These are phyloP conservation scores for Pleurotus platypus DNA, from an alignment of 768 basidiomycete genomes.

Conservation along the genomic window DNA sequence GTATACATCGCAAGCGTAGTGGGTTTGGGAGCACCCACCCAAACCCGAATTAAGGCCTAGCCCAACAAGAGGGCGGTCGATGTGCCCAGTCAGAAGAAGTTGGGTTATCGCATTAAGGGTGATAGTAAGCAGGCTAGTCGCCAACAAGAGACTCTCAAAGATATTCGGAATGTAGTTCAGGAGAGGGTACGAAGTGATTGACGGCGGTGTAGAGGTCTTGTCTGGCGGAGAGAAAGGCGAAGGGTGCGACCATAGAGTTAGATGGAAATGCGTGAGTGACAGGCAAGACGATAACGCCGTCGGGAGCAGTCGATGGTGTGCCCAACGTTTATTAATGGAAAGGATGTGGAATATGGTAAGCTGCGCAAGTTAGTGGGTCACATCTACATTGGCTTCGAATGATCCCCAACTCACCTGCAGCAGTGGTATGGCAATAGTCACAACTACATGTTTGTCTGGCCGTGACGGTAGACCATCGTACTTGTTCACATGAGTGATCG, in stretches of 20 bases:
- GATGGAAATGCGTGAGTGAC: conserved; percentile 65
- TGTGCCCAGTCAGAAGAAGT: conserved; percentile 54
- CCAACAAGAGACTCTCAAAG: conserved; percentile 62
- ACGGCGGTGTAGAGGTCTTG: conserved; percentile 2
- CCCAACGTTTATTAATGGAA: conserved; percentile 60
- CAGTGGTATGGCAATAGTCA: conserved; percentile 70
- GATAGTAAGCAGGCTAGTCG: conserved; percentile 55
- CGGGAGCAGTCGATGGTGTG: conserved; percentile 67
- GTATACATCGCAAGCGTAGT: too few species aligned
- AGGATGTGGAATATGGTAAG: conserved; percentile 62
- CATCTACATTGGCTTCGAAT: neutral
- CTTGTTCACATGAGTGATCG: conserved; percentile 50
- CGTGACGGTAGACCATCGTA: conserved; percentile 47
- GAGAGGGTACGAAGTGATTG: conserved; percentile 47
- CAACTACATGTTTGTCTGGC: conserved; percentile 70
- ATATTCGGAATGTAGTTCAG: conserved; percentile 73
- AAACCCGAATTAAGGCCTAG: conserved; percentile 22
- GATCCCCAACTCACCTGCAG: conserved; percentile 51
- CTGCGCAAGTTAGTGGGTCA: conserved; percentile 23
- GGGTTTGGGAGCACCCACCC: conserved; percentile 13
- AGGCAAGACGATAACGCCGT: conserved; percentile 59
- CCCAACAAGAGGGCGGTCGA: conserved; percentile 61
- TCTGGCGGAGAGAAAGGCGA: conserved; percentile 14
- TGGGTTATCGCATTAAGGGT: conserved; percentile 63
- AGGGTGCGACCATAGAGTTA: conserved; percentile 45